Evolutionary conservation across 176 grass and related monocot species (phyloP), one percentile per base, ranked within the genome.

Genomic region (Lolium perenne): DNA sequence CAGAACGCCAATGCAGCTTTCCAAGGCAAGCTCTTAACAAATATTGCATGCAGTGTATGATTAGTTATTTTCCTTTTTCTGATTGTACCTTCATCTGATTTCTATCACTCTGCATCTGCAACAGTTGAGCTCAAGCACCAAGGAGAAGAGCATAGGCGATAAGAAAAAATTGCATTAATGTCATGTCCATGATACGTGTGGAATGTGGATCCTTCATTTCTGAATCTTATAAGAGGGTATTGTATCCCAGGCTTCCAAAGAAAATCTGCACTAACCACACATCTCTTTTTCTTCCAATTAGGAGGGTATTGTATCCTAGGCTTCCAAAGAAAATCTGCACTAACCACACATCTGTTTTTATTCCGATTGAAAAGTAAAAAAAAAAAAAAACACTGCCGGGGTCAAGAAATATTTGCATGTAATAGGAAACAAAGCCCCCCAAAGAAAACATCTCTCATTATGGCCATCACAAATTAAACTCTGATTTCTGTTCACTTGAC

Each of bases 401-500:
- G 10, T 26, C 40, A 45, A 6, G 9, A 20, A 76, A 10, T 5
- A 58, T 38, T 56, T 11, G 1, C 16, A 56, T 20, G 54, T 20
- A 20, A 56, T 56, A 56, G 6, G 17, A 20, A 56, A 7, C 7
- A 56, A 56, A 56, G 53, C 5, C 26, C 6, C 6, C 41, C 5
- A 10, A 47, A 47, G 6, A 1, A 53, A 53, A 16, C 0, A 53
- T 53, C 50, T 15, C 40, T 3, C 11, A 43, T 43, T 43, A 43
- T 43, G 3, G 41, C 54, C 43, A 64, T 48, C 48, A 67, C 69
- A 76, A 70, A 14, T n/a, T 16, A 80, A 84, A 76, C 59, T 8
- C 0, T 14, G 20, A 51, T 14, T 62, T 76, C 26, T 70, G 40
- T 8, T 51, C 26, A 20, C 68, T 61, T 76, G 35, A 29, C 46